phyloP scores from a whole-genome alignment of 2,329 filamentous ascomycete genomes.

The Teratosphaeria pseudoeucalypti region DNA sequence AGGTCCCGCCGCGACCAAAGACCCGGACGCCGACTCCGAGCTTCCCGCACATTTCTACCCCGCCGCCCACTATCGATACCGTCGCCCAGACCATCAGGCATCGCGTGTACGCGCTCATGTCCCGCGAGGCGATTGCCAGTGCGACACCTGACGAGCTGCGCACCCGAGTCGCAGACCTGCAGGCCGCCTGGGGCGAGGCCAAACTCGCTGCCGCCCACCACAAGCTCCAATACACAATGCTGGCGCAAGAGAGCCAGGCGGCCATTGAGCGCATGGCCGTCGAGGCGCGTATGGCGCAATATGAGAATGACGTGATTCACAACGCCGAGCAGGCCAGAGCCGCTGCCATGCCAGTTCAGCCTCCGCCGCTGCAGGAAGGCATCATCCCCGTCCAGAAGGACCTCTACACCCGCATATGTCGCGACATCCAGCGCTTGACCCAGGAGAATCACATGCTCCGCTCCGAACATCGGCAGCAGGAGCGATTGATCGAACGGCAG shows the following conservation, averaged over 20 bases:
- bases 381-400: constrained; percentile 32
- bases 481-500: constrained; percentile 67
- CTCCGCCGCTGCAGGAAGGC: constrained; percentile 37
- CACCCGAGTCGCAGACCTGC: constrained; percentile 42
- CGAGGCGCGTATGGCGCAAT: constrained; percentile 82
- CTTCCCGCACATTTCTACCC: constrained; percentile 38
- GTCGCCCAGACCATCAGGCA: constrained; percentile 2
- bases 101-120: constrained; percentile 26
- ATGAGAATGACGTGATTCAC: constrained; percentile 77
- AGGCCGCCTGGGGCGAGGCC: constrained; percentile 48
- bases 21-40: constrained; percentile 36
- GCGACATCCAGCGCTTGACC: constrained; percentile 49
- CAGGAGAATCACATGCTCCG: constrained; percentile 55
- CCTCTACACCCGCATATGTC: constrained; percentile 47
- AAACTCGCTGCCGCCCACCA: constrained; percentile 83
- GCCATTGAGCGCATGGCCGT: constrained; percentile 78
- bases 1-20: constrained; percentile 31
- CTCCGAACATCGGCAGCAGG: constrained; percentile 59
- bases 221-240: constrained; percentile 78
- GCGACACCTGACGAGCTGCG: constrained; percentile 44
- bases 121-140: constrained; percentile 41
- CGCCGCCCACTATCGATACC: constrained; percentile 32
- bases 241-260: constrained; percentile 74
- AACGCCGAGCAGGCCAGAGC: constrained; percentile 56
- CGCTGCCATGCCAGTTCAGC: constrained; percentile 36